Percentiles rank a stretch among this genome's conserved stretches.
phyloP scores from a whole-genome alignment of 164 flowering plant species.

The Stephania japonica region DNA sequence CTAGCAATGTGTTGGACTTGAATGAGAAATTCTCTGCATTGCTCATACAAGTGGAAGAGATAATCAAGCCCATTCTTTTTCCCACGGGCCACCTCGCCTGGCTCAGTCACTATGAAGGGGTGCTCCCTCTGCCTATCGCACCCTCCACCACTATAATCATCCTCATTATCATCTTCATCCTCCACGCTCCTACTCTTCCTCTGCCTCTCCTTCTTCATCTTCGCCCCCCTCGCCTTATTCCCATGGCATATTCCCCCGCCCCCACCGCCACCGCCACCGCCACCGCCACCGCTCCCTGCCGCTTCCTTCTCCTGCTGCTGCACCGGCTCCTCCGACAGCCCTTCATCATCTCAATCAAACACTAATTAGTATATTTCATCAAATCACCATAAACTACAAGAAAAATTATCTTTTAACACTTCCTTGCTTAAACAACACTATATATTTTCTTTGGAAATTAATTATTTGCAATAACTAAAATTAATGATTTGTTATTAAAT shows the following conservation, averaged over 20 bases:
- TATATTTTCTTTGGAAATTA: no score
- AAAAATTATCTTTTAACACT: background rate
- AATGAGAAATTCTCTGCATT: slow-evolving; percentile 79
- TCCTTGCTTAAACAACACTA: no score
- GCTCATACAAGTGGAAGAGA: slow-evolving; percentile 90
- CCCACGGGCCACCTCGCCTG: slow-evolving; percentile 96
- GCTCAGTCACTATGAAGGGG: slow-evolving; percentile 95
- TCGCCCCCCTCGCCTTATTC: slow-evolving; percentile 6
- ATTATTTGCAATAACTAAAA: no score
- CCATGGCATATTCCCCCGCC: slow-evolving; percentile 22
- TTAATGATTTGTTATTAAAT: no score
- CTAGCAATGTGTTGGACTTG: slow-evolving; percentile 87
- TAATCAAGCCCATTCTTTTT: slow-evolving; percentile 98
- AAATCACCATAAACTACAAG: background rate
- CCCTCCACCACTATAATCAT: slow-evolving; percentile 19
- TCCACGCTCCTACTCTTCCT: slow-evolving; percentile 12
- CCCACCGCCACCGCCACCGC: slow-evolving; percentile 27
- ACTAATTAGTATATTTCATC: no score
- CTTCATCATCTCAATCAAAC: slow-evolving; percentile 20
- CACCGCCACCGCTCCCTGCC: slow-evolving; percentile 59
- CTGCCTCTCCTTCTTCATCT: slow-evolving; percentile 9
- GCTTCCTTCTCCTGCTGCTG: slow-evolving; percentile 70
- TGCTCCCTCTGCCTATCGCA: slow-evolving; percentile 85
- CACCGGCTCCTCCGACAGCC: slow-evolving; percentile 86
- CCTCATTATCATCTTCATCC: slow-evolving; percentile 14